phyloP scores from a whole-genome alignment of 345 rosid species.

The Kandelia obovata region DNA sequence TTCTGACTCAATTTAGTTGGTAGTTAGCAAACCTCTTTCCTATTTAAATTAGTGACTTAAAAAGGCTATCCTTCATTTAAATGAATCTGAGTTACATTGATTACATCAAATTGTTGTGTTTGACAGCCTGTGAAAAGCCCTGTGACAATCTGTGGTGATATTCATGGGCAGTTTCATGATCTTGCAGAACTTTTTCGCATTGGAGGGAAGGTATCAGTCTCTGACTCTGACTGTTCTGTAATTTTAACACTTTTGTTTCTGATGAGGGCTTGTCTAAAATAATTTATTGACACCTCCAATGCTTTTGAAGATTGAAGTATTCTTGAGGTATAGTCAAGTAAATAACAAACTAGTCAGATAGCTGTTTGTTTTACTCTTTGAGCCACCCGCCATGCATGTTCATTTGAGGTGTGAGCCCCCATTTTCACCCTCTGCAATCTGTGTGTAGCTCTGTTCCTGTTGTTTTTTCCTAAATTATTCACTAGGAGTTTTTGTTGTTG shows the following conservation, averaged over 20 bases:
- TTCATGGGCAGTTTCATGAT: slow-evolving; percentile 97
- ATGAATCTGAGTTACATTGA: neutral
- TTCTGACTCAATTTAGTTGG: neutral
- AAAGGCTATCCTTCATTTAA: neutral
- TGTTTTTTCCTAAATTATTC: neutral
- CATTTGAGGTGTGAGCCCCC: neutral
- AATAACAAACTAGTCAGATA: slow-evolving; percentile 6
- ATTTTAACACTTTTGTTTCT: slow-evolving; percentile 22
- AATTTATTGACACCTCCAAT: slow-evolving; percentile 23
- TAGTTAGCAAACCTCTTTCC: neutral
- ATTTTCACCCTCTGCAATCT: neutral
- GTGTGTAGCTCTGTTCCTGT: neutral
- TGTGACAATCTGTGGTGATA: slow-evolving; percentile 95
- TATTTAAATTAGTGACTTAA: no score
- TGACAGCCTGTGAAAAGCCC: slow-evolving; percentile 91
- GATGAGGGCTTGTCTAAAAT: slow-evolving; percentile 22
- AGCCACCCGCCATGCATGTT: neutral
- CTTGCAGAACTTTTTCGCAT: slow-evolving; percentile 97
- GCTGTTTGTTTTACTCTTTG: neutral
- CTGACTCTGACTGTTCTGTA: slow-evolving; percentile 17
- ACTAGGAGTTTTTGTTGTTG: no score
- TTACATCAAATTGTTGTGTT: neutral
- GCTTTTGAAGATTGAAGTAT: slow-evolving; percentile 26
- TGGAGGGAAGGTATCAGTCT: slow-evolving; percentile 76
- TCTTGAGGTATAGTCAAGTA: slow-evolving; percentile 18